Base-by-base conservation (phyloP, 306 rosid species). In the Rubus parviflorus region DNA sequence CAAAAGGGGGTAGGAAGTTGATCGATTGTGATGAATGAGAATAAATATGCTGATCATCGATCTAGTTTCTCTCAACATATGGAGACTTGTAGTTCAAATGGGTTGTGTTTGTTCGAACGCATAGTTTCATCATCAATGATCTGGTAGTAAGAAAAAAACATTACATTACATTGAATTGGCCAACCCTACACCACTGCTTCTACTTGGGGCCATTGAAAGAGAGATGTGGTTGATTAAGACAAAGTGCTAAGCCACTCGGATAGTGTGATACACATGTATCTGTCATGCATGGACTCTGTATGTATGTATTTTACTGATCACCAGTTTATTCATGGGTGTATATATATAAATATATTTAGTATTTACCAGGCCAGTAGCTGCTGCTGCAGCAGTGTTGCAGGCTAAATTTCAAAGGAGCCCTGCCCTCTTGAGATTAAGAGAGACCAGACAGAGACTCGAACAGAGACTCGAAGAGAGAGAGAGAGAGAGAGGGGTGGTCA, bases 1-100 rank as follows among this genome's bases (percentile, higher is more conserved):
- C 86, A 87, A 81, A 30, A 87, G 85, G 22, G 82, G 88, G 86
- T 81, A 74, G 85, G 85, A 86, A 80, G 88, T 87, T 87, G 93
- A 86, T 86, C 84, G 86, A 86, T 86, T 85, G 86, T 86, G 82
- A 84, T 91, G 81, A 89, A 84, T 87, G 89, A 10, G 15, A 19
- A 57, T 22, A 9, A 22, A 57, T 57, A 23, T 22, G 37, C 63
- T 23, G 63, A 57, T 57, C 37, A 57, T 57, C 37, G 63, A 57
- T 20, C 63, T 6, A 57, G 63, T 22, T 57, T 23, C 63, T 22
- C 63, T 22, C 62, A 56, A 56, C 62, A 56, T 20, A 6, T n/a
- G 23, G 63, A 22, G 15, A 57, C 37, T 57, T 81, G 76, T 82
- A 38, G 73, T 82, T 88, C 80, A 53, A 70, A 83, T 23, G 63